Conservation (phyloP, 208 protist species). For the Leishmania turanica region DNA sequence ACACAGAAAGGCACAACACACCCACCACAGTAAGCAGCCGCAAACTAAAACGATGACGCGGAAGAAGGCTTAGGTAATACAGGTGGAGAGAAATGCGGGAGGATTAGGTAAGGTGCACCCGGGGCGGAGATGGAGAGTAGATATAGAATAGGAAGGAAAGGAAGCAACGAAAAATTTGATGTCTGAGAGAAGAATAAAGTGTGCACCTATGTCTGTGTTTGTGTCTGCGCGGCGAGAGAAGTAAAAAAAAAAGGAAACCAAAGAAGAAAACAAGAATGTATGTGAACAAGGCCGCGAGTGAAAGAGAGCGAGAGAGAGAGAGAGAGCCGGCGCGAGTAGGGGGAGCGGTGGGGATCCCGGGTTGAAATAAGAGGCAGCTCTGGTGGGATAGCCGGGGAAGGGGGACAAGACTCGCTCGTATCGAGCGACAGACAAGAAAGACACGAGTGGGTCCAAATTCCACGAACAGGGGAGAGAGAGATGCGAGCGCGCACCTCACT, state of each 20-base stretch:
- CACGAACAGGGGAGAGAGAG: background rate
- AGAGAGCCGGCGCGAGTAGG: background rate
- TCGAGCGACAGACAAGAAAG: background rate
- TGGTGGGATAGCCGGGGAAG: background rate
- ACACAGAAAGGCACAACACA: background rate
- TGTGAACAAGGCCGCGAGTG: background rate
- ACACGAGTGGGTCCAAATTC: background rate
- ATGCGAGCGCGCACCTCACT: background rate
- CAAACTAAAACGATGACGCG: background rate
- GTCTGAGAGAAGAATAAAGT: background rate
- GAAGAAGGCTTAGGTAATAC: background rate
- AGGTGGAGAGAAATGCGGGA: background rate
- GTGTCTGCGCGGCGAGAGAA: background rate
- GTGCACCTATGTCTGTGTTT: background rate
- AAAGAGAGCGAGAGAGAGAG: background rate
- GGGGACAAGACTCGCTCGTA: background rate
- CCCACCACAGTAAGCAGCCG: background rate
- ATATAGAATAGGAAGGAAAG: background rate
- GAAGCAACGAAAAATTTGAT: background rate
- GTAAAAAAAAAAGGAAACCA: background rate
- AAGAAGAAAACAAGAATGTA: background rate
- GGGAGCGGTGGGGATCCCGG: background rate
- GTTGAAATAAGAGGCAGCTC: background rate
- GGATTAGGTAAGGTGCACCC: background rate
- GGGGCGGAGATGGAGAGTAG: background rate